A percentile compares a stretch with the other conserved stretches of the same genome.
Evolutionary conservation across 371 early-diverging fungal genomes (phyloP).

Genomic region (Basidiobolus meristosporus): DNA sequence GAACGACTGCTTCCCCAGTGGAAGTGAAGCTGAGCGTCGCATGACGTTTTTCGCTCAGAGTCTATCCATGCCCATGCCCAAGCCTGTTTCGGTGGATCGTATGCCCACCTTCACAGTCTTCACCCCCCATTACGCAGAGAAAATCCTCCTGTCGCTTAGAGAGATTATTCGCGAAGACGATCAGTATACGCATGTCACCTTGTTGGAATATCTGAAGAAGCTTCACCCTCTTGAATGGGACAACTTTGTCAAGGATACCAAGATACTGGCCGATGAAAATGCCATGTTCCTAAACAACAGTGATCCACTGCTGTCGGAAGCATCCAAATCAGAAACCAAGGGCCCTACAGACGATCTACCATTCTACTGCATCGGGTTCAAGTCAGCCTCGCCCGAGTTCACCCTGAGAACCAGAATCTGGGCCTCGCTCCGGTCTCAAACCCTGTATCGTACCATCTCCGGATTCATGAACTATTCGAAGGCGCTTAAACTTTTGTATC

Average conservation of each 20-base stretch:
- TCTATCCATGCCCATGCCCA: constrained; percentile 67
- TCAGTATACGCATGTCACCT: constrained; percentile 55
- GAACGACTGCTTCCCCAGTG: constrained; percentile 55
- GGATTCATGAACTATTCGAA: constrained; percentile 83
- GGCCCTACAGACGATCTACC: constrained; percentile 64
- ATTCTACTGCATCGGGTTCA: constrained; percentile 68
- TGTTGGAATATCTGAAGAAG: constrained; percentile 73
- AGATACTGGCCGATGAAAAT: constrained; percentile 52
- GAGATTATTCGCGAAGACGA: constrained; percentile 78
- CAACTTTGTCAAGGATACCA: constrained; percentile 79
- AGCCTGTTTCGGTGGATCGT: constrained; percentile 58
- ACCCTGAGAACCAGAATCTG: constrained; percentile 74
- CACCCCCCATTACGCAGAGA: constrained; percentile 79
- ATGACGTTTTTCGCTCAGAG: constrained; percentile 80
- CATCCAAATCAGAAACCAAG: constrained; percentile 18
- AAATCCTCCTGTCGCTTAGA: constrained; percentile 57
- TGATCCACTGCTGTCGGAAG: constrained; percentile 5
- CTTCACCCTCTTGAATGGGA: constrained; percentile 76
- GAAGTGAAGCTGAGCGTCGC: constrained; percentile 69
- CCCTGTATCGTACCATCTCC: constrained; percentile 70
- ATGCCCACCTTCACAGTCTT: constrained; percentile 82
- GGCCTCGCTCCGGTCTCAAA: constrained; percentile 78
- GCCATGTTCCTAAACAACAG: constrained; percentile 7
- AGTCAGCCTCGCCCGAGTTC: constrained; percentile 61
- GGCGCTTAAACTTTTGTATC: constrained; percentile 60